Evolutionary conservation across 805 yeast genomes (phyloP).

Genomic region (Metschnikowia orientalis): DNA sequence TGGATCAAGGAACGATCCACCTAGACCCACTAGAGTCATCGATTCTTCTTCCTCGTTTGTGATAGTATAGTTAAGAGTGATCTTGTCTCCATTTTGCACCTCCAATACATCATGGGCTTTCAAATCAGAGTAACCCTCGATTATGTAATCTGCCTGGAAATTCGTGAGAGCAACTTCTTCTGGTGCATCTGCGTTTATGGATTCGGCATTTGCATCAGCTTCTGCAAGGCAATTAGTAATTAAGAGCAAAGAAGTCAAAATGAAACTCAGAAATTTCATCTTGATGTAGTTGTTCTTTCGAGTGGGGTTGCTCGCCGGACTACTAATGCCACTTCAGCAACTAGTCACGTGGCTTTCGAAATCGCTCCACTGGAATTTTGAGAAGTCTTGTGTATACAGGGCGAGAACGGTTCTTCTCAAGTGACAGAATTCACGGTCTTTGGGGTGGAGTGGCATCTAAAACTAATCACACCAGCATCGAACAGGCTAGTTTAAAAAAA

Average conservation of each 20-base stretch:
- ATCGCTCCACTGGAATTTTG: too few relatives aligned
- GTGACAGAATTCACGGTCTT: too few relatives aligned
- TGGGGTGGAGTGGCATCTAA: too few relatives aligned
- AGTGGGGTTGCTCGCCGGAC: too few relatives aligned
- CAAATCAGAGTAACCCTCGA: conserved; percentile 43
- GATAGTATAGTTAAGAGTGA: conserved; percentile 49
- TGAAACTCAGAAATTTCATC: conserved; percentile 11
- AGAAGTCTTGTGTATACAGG: too few relatives aligned
- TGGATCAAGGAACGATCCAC: conserved; percentile 60
- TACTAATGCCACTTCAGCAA: too few relatives aligned
- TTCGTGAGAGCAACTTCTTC: conserved; percentile 21
- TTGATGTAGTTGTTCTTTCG: background rate
- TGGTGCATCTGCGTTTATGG: conserved; percentile 3
- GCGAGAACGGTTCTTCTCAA: too few relatives aligned
- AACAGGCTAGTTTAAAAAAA: too few relatives aligned
- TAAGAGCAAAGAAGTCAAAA: conserved; percentile 9
- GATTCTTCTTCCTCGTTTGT: conserved; percentile 50
- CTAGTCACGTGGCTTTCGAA: too few relatives aligned
- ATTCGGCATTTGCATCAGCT: background rate
- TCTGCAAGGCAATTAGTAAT: conserved; percentile 9
- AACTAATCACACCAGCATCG: too few relatives aligned
- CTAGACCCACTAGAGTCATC: conserved; percentile 56
- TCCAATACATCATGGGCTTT: conserved; percentile 39
- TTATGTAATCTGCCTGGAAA: conserved; percentile 45
- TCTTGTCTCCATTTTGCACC: conserved; percentile 47